Evolutionary conservation across 176 grass and related monocot genomes (phyloP).

Genomic region (Carex cristatella): DNA sequence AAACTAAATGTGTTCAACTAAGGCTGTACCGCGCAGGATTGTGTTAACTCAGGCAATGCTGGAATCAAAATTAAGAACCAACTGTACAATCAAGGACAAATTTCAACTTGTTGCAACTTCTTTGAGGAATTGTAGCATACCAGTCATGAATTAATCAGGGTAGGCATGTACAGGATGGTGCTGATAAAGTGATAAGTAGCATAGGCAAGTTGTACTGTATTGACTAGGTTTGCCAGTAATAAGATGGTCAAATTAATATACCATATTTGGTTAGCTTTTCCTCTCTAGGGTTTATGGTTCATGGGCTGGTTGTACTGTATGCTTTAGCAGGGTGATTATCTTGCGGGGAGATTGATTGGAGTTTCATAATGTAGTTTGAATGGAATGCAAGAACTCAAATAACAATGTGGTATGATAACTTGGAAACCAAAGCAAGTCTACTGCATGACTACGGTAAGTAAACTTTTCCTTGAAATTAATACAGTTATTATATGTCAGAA

Average conservation of each 20-base stretch:
- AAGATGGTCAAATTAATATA: not conserved
- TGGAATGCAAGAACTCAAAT: conserved; percentile 94
- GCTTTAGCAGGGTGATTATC: not conserved
- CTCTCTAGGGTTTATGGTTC: not conserved
- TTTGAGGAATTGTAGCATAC: not conserved
- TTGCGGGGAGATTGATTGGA: not conserved
- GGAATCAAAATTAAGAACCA: not conserved
- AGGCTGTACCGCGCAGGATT: not conserved
- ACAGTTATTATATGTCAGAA: not conserved
- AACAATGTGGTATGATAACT: conserved; percentile 94
- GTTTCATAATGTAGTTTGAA: conserved; percentile 58
- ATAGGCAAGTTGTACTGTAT: not conserved
- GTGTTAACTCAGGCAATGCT: not conserved
- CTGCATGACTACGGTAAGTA: conserved; percentile 62
- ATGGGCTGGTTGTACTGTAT: not conserved
- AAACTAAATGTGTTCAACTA: not conserved
- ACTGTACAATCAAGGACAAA: not conserved
- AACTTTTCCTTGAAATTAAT: not conserved
- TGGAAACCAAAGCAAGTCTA: conserved; percentile 61
- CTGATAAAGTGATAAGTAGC: not conserved
- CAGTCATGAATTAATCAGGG: not conserved
- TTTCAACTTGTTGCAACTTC: not conserved
- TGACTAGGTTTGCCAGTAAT: not conserved
- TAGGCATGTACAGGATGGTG: not conserved
- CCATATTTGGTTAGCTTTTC: not conserved